Percentiles rank a stretch among this genome's conserved stretches.
Evolutionary conservation across 2,329 filamentous ascomycete species (phyloP).

Genomic region (Pseudocercospora cruenta): DNA sequence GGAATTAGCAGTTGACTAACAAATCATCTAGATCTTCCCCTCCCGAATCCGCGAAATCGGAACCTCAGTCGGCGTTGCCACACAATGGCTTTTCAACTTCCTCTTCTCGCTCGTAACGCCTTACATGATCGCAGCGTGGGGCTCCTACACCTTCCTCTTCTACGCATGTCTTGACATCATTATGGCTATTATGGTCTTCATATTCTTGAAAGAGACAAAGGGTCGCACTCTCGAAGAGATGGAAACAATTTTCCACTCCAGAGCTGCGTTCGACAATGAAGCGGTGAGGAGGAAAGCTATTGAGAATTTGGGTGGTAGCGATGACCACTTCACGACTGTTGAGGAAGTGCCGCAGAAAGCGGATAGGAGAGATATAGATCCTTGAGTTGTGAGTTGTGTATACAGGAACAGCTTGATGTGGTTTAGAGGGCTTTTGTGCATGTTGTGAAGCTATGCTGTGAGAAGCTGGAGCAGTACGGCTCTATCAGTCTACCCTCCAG

Average conservation of each 20-base stretch:
- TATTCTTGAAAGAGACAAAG: conserved; percentile 45
- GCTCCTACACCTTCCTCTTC: conserved; percentile 49
- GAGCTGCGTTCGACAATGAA: conserved; percentile 34
- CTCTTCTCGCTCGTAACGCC: conserved; percentile 54
- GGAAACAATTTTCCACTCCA: conserved; percentile 33
- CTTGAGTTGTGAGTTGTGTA: conserved; percentile 31
- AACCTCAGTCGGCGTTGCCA: conserved; percentile 54
- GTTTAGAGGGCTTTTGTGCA: too few relatives aligned
- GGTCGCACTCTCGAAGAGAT: conserved; percentile 43
- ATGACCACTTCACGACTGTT: conserved; percentile 20
- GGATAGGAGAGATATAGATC: not conserved
- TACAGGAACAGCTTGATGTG: not conserved
- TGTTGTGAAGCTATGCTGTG: not conserved
- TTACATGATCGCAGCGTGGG: conserved; percentile 56
- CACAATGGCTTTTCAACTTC: conserved; percentile 59
- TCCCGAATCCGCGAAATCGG: conserved; percentile 55
- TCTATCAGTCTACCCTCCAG: too few relatives aligned
- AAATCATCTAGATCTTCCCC: conserved; percentile 55
- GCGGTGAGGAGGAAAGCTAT: conserved; percentile 24
- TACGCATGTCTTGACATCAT: conserved; percentile 52
- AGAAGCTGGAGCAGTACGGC: not conserved
- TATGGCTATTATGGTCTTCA: conserved; percentile 46
- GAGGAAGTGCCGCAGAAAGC: not conserved
- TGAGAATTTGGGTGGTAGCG: conserved; percentile 16
- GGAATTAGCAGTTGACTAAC: conserved; percentile 35